Conservation (phyloP, 306 rosid species). For the Cicer cuneatum region DNA sequence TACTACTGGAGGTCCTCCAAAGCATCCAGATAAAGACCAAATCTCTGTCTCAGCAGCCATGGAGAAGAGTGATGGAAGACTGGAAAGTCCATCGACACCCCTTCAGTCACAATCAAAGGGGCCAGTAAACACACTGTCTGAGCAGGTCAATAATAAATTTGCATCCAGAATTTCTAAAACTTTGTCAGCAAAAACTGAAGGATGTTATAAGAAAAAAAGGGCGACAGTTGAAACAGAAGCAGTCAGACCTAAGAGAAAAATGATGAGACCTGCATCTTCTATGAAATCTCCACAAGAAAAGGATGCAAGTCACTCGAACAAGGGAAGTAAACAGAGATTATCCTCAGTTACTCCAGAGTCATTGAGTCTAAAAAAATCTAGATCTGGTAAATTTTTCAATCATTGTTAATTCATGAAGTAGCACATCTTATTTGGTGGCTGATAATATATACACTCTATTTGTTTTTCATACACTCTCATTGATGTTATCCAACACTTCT, state of each 20-base stretch:
- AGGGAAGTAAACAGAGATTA: slow-evolving; percentile 20
- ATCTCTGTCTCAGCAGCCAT: slow-evolving; percentile 33
- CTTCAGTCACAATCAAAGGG: slow-evolving; percentile 38
- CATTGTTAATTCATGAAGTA: not conserved
- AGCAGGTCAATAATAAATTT: slow-evolving; percentile 28
- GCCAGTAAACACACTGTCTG: slow-evolving; percentile 25
- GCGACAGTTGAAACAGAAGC: not conserved
- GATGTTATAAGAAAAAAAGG: slow-evolving; percentile 34
- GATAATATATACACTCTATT: slow-evolving; percentile 9
- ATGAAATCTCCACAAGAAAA: slow-evolving; percentile 23
- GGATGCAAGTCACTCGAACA: slow-evolving; percentile 25
- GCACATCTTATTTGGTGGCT: slow-evolving; percentile 3
- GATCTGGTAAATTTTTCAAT: slow-evolving; percentile 57
- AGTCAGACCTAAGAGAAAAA: slow-evolving; percentile 28
- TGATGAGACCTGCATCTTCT: slow-evolving; percentile 12
- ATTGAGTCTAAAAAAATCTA: slow-evolving; percentile 59
- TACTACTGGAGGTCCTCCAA: slow-evolving; percentile 33
- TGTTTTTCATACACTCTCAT: slow-evolving; percentile 2
- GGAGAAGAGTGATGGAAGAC: slow-evolving; percentile 38
- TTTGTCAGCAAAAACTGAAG: slow-evolving; percentile 27
- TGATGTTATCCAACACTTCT: slow-evolving; percentile 22
- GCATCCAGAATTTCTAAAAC: slow-evolving; percentile 34
- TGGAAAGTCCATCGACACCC: slow-evolving; percentile 41
- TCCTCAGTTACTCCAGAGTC: slow-evolving; percentile 53
- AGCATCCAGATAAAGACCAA: slow-evolving; percentile 30